These are phyloP conservation scores for Hygrocybe punicea DNA, from an alignment of 768 basidiomycete species.

Conservation along the genomic window DNA sequence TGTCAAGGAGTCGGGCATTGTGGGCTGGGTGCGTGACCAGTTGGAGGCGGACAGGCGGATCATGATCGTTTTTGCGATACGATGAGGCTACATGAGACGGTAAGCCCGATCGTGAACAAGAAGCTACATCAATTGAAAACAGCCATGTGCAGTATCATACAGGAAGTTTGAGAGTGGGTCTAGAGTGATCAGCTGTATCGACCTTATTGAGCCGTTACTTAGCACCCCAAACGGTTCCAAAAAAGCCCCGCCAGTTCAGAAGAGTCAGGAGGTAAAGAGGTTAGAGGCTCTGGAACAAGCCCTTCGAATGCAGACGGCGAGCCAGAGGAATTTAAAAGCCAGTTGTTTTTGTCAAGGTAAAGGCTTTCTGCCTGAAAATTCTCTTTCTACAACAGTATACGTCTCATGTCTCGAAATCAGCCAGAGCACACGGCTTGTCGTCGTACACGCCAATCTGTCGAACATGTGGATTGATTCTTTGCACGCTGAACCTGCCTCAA, in stretches of 20 bases:
- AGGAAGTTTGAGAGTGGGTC: too few species aligned
- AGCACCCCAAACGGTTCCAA: conserved; percentile 31
- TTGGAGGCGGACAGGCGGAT: too few species aligned
- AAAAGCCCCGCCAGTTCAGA: conserved; percentile 30
- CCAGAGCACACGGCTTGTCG: conserved; percentile 57
- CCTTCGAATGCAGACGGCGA: conserved; percentile 34
- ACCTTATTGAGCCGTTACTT: too few species aligned
- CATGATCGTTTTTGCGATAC: too few species aligned
- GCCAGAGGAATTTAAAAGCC: conserved; percentile 51
- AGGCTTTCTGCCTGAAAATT: neutral
- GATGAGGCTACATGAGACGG: too few species aligned
- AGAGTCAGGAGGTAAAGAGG: conserved; percentile 46
- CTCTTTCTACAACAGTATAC: neutral
- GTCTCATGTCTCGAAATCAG: conserved; percentile 31
- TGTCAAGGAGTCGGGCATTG: too few species aligned
- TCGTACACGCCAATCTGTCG: conserved; percentile 52
- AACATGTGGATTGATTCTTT: conserved; percentile 61
- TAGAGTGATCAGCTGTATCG: too few species aligned
- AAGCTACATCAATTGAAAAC: too few species aligned
- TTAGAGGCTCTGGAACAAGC: conserved; percentile 49
- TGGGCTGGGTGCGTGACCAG: too few species aligned
- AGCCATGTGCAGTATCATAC: too few species aligned
- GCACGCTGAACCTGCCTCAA: conserved; percentile 52
- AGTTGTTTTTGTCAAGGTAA: conserved; percentile 68
- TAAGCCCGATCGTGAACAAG: too few species aligned